phyloP scores from a whole-genome alignment of 164 flowering plant species.

The Chimonanthus praecox region DNA sequence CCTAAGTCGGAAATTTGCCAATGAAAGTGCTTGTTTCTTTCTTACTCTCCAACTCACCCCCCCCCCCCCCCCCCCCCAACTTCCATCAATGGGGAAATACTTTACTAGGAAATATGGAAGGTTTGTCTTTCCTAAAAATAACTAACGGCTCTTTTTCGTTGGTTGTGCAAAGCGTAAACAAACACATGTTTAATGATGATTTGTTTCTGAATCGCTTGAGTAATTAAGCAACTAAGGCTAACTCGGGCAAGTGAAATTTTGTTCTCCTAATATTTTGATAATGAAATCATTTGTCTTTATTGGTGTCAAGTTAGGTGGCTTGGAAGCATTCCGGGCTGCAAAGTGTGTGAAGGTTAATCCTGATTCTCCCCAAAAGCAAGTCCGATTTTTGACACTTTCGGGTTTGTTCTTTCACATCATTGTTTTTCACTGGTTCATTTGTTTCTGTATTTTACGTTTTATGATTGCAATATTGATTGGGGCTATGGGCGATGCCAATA shows the following conservation, averaged over 20 bases:
- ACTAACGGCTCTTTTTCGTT: not conserved
- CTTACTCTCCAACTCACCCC: too few relatives aligned
- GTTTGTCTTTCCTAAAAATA: too few relatives aligned
- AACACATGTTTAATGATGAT: too few relatives aligned
- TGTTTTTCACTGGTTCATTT: not conserved
- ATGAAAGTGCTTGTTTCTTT: too few relatives aligned
- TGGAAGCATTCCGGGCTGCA: conserved; percentile 55
- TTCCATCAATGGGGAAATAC: too few relatives aligned
- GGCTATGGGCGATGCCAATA: not conserved
- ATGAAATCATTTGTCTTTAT: not conserved
- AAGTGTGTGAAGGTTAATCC: conserved; percentile 84
- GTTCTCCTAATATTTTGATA: not conserved
- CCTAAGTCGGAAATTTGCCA: too few relatives aligned
- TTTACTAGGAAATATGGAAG: too few relatives aligned
- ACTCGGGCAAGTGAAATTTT: not conserved
- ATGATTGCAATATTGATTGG: not conserved
- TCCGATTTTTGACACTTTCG: conserved; percentile 71
- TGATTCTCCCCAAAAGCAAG: conserved; percentile 90
- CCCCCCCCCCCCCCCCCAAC: too few relatives aligned
- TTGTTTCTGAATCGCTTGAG: too few relatives aligned
- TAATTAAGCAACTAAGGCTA: not conserved
- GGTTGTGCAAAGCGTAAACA: not conserved
- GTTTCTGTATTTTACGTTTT: not conserved
- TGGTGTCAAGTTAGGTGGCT: conserved; percentile 44
- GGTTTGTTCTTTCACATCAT: conserved; percentile 38